Conservation (phyloP, 2,329 filamentous ascomycete species). For the Metarhizium brunneum region DNA sequence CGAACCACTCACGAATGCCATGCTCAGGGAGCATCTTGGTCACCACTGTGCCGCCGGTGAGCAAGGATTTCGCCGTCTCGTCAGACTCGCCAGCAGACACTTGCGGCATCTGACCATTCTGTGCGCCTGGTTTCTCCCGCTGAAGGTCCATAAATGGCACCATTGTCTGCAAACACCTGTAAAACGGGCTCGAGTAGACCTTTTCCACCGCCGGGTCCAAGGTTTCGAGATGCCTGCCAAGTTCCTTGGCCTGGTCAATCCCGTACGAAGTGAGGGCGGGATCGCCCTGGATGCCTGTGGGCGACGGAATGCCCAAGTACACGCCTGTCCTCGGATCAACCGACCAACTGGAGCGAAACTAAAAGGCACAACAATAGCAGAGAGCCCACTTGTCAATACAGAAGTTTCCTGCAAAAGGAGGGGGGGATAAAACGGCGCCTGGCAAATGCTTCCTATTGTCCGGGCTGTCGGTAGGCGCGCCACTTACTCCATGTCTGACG, state of each 20-base stretch:
- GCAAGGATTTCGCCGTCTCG: neutral
- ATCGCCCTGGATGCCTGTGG: conserved; percentile 82
- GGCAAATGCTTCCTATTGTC: conserved; percentile 6
- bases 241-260: conserved; percentile 70
- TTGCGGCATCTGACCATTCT: neutral
- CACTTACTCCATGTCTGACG: conserved; percentile 63
- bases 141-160: conserved; percentile 52
- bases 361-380: conserved; percentile 11
- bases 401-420: conserved; percentile 2
- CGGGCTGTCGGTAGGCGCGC: conserved; percentile 4
- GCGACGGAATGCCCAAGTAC: conserved; percentile 68
- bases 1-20: conserved; percentile 80
- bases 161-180: conserved; percentile 79
- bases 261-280: conserved; percentile 82
- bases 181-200: conserved; percentile 81
- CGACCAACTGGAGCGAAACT: conserved; percentile 89
- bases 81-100: neutral
- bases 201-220: conserved; percentile 60
- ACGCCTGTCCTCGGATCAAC: conserved; percentile 72
- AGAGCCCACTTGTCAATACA: conserved; percentile 7
- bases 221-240: conserved; percentile 55
- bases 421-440: neutral
- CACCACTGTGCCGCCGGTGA: conserved; percentile 4
- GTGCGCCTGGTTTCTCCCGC: conserved; percentile 7
- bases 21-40: conserved; percentile 44